Base-by-base conservation (phyloP, 257 asterid species). In the Lycium ferocissimum region DNA sequence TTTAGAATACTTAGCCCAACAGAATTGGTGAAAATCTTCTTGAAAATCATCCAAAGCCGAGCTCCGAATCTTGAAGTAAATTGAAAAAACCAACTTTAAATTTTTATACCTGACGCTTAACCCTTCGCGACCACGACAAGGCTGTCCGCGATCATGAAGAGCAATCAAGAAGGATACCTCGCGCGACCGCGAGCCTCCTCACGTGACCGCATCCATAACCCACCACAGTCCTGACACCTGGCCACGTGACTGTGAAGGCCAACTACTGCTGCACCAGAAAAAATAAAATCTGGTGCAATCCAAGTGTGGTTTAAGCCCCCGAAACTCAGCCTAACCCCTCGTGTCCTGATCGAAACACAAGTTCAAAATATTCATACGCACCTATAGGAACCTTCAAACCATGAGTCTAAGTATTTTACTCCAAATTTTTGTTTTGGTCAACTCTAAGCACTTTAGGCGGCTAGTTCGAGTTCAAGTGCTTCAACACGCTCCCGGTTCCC, bases 381-480 rank as follows among this genome's bases (percentile, higher is more conserved):
- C 4, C n/a, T 35, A 67, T 67, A 67, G 3, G 3, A 67, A 35
- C 47, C 20, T 67, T 66, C 35, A 0, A 35, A 35, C 75, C 20
- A 6, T n/a, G 14, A 67, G 35, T 35, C 75, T 67, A 67, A 35
- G 47, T 45, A 6, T 47, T 13, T 15, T 37, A 69, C 37, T 69
- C 47, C 76, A 69, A 69, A 15, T 37, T 69, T 69, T 69, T 10
- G 9, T 12, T 37, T 67, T 67, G 75, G 43, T 67, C 75, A 67
- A 67, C 51, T 7, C 76, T 37, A 67, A 35, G 51, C 14, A 35
- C 13, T 18, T 14, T 67, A 67, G 33, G 9, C 6, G 20, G 37
- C 51, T 69, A 69, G 6, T 15, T 69, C 37, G 7, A n/a, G 15
- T 69, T 37, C 51, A 14, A 69, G 76, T 69, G 51, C 76, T 37